phyloP scores from a whole-genome alignment of 2,329 filamentous ascomycete species.

The Pseudocercospora vitis region DNA sequence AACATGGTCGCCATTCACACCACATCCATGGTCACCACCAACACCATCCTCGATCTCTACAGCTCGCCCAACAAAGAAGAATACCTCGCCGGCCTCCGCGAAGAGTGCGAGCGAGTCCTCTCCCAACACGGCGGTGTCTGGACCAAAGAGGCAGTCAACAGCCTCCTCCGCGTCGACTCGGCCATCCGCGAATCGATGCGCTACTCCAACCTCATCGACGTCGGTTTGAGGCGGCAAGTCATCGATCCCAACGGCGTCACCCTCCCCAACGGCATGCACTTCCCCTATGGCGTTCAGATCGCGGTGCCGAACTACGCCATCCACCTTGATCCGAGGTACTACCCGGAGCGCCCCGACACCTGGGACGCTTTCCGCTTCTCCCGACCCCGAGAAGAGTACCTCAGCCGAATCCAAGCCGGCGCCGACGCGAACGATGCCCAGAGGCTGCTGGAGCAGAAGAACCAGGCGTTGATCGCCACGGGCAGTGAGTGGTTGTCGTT shows the following conservation, averaged over 20 bases:
- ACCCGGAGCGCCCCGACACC: slow-evolving; percentile 21
- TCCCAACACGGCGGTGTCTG: slow-evolving; percentile 21
- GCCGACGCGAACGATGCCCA: slow-evolving; percentile 6
- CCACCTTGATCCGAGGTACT: slow-evolving; percentile 30
- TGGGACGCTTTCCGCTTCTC: slow-evolving; percentile 34
- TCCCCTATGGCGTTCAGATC: slow-evolving; percentile 31
- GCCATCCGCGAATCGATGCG: slow-evolving; percentile 35
- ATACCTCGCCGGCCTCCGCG: slow-evolving; percentile 27
- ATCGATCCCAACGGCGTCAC: slow-evolving; percentile 27
- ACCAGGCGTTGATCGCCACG: slow-evolving; percentile 15
- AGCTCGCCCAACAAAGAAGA: slow-evolving; percentile 20
- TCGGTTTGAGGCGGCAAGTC: slow-evolving; percentile 28
- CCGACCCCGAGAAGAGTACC: slow-evolving; percentile 16
- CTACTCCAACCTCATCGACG: slow-evolving; percentile 18
- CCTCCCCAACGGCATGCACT: slow-evolving; percentile 27
- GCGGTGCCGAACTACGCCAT: slow-evolving; percentile 25
- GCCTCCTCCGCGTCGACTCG: slow-evolving; percentile 29
- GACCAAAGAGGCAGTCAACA: slow-evolving; percentile 29
- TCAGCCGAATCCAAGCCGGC: slow-evolving; percentile 7
- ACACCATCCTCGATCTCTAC: slow-evolving; percentile 29
- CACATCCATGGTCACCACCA: slow-evolving; percentile 28
- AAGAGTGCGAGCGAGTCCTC: slow-evolving; percentile 28
- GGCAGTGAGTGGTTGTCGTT: slow-evolving; percentile 20
- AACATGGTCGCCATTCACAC: slow-evolving; percentile 35
- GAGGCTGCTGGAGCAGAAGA: slow-evolving; percentile 19